Base-by-base conservation (phyloP, 331 rosid species). In the Pyracantha coccinea region DNA sequence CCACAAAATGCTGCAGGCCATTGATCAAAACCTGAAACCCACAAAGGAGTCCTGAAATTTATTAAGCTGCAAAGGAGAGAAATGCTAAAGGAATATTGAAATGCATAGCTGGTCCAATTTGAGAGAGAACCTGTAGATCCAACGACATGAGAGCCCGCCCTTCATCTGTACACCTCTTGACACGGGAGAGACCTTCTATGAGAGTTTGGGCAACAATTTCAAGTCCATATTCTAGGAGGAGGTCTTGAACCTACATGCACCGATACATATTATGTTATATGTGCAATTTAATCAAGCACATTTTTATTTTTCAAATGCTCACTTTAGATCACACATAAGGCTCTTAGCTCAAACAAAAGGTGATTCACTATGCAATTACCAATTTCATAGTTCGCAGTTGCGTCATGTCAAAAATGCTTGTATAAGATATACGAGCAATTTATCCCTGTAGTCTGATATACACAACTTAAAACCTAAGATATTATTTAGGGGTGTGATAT, bases 91-190 rank as follows among this genome's bases (percentile, higher is more conserved):
- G 75, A 77, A 44, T 8, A 19, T 47, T 33, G 17, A 74, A 15
- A 67, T 63, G 71, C 17, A 53, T 44, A 47, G 53, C 25, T 66
- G 31, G 59, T 24, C 28, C 53, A 20, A 28, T 15, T 23, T 50
- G 8, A n/a, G 44, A 77, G 83, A 47, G 32, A 76, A 92, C 98
- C 98, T 92, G 98, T 60, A 93, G 89, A 84, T 93, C 98, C 84
- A 95, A 84, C 65, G 97, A 92, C 99, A 95, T 95, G 44, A 92
- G 89, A 54, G 96, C 99, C 24, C 99, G 92, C 53, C 99, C 99
- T 84, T 95, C 97, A 76, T 95, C 99, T 55, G 89, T 89, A 83
- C 99, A 95, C 83, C 91, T 85, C 91, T 89, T 95, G 79, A 95
- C 91, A 38, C 97, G 91, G 53, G 99, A 95, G 83, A 95, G 89